Conservation (phyloP, 2,329 filamentous ascomycete species). For the Epichloe baconii region DNA sequence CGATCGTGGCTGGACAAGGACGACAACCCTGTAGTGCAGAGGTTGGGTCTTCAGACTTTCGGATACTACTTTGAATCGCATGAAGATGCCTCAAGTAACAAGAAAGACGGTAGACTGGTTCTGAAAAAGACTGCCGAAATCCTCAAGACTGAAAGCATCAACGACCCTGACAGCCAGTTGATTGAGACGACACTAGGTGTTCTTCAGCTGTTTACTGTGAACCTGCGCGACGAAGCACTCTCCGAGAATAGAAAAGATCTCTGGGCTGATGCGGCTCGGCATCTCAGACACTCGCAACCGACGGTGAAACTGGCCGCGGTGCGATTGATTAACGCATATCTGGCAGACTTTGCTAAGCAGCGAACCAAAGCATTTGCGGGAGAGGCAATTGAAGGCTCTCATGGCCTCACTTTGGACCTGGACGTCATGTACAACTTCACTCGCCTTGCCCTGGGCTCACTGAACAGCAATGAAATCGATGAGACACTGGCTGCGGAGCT, state of each 20-base stretch:
- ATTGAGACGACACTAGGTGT: constrained; percentile 62
- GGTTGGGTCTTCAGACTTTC: constrained; percentile 69
- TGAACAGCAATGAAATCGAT: constrained; percentile 52
- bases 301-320: constrained; percentile 68
- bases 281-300: constrained; percentile 57
- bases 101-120: constrained; percentile 55
- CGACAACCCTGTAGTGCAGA: constrained; percentile 56
- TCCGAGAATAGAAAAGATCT: constrained; percentile 45
- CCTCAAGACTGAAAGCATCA: constrained; percentile 39
- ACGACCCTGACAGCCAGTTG: constrained; percentile 52
- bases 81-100: constrained; percentile 43
- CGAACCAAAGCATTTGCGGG: constrained; percentile 30
- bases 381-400: constrained; percentile 53
- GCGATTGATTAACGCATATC: constrained; percentile 61
- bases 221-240: constrained; percentile 51
- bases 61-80: constrained; percentile 67
- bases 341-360: constrained; percentile 64
- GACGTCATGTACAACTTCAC: constrained; percentile 50
- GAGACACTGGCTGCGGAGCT: constrained; percentile 68
- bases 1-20: constrained; percentile 65
- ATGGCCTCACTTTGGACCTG: constrained; percentile 54
- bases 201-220: constrained; percentile 52
- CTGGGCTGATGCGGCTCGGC: constrained; percentile 57
- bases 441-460: constrained; percentile 32
- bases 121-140: constrained; percentile 39